phyloP scores from a whole-genome alignment of 176 grass and related monocot genomes.

The Saccharum spontaneum region DNA sequence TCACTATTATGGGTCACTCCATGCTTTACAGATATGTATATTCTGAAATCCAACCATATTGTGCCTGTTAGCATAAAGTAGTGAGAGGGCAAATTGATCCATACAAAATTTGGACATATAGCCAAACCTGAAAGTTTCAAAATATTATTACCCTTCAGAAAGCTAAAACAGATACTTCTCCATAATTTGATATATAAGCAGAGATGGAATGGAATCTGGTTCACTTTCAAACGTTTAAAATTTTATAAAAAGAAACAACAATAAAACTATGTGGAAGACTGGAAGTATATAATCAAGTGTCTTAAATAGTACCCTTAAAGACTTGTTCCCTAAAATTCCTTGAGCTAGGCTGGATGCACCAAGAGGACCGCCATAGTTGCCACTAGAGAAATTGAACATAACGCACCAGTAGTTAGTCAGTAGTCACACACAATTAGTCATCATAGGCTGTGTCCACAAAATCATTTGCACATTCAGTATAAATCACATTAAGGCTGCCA shows the following conservation, averaged over 20 bases:
- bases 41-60: neutral
- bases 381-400: constrained; percentile 60
- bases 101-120: neutral
- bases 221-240: neutral
- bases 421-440: constrained; percentile 21
- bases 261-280: neutral
- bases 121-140: neutral
- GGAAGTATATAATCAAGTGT: constrained; percentile 14
- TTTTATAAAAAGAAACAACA: neutral
- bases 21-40: neutral
- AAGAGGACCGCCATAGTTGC: constrained; percentile 93
- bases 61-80: neutral
- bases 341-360: constrained; percentile 85
- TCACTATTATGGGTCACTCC: neutral
- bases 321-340: constrained; percentile 89
- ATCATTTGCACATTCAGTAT: constrained; percentile 14
- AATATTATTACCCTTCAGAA: neutral
- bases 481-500: constrained; percentile 28
- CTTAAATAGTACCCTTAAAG: constrained; percentile 75
- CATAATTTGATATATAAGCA: constrained; percentile 4
- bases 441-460: constrained; percentile 10
- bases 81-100: neutral
- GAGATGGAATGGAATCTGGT: constrained; percentile 11
- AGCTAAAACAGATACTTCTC: neutral
- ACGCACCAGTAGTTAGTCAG: constrained; percentile 30